Evolutionary conservation across 768 basidiomycete genomes (phyloP).

Genomic region (Dioszegia hungarica): DNA sequence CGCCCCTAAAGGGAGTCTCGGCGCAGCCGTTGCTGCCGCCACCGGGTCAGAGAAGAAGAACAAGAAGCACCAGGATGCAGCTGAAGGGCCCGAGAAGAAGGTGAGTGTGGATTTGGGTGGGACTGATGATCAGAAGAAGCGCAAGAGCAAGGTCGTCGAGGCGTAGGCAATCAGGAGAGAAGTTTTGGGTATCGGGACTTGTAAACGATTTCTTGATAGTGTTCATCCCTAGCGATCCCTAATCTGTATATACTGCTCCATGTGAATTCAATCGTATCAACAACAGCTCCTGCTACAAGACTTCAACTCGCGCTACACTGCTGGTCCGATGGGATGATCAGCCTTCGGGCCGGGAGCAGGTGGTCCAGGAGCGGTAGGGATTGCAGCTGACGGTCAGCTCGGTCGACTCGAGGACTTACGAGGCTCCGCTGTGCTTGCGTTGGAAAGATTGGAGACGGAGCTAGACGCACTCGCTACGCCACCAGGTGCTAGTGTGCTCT

Average conservation of each 20-base stretch:
- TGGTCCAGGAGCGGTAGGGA: constrained; percentile 22
- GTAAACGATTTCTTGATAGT: too few relatives aligned
- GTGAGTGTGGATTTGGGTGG: neutral
- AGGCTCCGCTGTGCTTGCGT: neutral
- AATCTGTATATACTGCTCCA: too few relatives aligned
- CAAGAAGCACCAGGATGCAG: neutral
- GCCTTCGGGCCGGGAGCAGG: constrained; percentile 28
- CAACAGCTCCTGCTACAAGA: too few relatives aligned
- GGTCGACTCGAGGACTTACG: constrained; percentile 2
- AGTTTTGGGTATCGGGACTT: neutral
- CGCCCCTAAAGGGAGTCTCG: neutral
- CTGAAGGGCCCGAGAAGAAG: constrained; percentile 3
- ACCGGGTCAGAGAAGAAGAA: constrained; percentile 2
- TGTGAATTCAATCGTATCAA: too few relatives aligned
- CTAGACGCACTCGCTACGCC: neutral
- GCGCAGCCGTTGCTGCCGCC: neutral
- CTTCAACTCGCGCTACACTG: neutral
- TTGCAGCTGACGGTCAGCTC: constrained; percentile 13
- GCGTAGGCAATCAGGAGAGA: neutral
- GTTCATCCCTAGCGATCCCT: too few relatives aligned
- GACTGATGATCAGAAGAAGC: constrained; percentile 17
- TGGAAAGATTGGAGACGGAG: neutral
- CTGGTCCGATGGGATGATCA: constrained; percentile 2
- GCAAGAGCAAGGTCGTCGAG: constrained; percentile 24
- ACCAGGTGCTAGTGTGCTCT: neutral